Evolutionary conservation across 2,329 filamentous ascomycete species (phyloP).

Genomic region (Rhinocladiella mackenziei): DNA sequence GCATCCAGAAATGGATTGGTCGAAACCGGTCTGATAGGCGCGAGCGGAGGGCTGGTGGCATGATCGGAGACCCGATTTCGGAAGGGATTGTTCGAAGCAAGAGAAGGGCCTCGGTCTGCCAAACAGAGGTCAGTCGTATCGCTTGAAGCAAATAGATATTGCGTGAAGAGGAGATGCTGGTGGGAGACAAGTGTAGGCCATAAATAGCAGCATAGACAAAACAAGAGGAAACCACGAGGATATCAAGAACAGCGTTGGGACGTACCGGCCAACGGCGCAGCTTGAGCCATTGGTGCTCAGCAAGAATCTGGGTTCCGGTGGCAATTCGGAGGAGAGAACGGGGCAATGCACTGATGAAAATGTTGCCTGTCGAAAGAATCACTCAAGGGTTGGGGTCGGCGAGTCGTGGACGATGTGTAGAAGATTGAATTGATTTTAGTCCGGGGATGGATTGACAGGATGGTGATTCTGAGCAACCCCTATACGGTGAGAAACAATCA

Average conservation of each 20-base stretch:
- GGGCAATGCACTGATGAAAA: too few relatives aligned
- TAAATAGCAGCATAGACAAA: neutral
- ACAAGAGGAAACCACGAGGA: neutral
- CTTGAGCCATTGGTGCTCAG: conserved; percentile 19
- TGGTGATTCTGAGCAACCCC: conserved; percentile 2
- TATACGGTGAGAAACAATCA: conserved; percentile 8
- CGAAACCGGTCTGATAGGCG: conserved; percentile 49
- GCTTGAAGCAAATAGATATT: neutral
- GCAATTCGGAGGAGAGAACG: too few relatives aligned
- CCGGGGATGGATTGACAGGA: conserved; percentile 1
- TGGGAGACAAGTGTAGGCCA: neutral
- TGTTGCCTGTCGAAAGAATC: too few relatives aligned
- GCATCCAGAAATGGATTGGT: conserved; percentile 61
- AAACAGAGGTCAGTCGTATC: conserved; percentile 11
- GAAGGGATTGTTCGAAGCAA: conserved; percentile 49
- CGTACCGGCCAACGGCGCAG: conserved; percentile 19
- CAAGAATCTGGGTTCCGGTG: too few relatives aligned
- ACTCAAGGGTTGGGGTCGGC: too few relatives aligned
- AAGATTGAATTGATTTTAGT: conserved; percentile 7
- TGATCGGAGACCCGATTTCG: conserved; percentile 42
- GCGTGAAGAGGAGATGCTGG: neutral
- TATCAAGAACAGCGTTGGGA: neutral
- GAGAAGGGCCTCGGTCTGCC: conserved; percentile 26
- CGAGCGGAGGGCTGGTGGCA: conserved; percentile 30
- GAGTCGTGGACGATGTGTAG: neutral